Evolutionary conservation across 2,329 filamentous ascomycete species (phyloP), one percentile per base, ranked within the genome.

Genomic region (Elsinoe arachidis): DNA sequence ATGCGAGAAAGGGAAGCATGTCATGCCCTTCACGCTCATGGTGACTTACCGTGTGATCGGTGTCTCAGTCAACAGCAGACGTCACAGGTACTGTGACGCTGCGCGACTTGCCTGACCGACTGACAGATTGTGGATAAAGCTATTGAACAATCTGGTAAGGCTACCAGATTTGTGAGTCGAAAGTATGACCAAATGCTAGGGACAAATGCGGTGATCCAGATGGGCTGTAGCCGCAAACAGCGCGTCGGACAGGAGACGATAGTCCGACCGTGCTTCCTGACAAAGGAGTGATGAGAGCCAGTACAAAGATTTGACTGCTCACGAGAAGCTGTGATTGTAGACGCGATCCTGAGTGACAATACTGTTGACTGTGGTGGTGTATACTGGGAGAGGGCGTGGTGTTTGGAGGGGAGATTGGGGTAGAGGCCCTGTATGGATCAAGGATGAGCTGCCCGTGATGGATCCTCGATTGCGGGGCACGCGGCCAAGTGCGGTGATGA

Each of bases 71-170:
- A 46, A 46, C 33, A 34, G 15, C 41, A 23, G 23, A 38, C 54
- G 54, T 56, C 54, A 56, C 54, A 43, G 41, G 41, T 12, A 19
- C 33, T 56, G 41, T 56, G 54, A 56, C 43, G 54, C 39, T 37
- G 15, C n/a, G 15, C 54, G 41, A 56, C 54, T 14, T 43, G 21
- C 41, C 19, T 26, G 21, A 11, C 41, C 17, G 17, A n/a, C 9
- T 46, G 2, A 11, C 21, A 46, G 41, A 26, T 23, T 23, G 10
- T 12, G 15, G n/a, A 23, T 9, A 19, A 51, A 5, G 15, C 23
- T 26, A 19, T 10, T 15, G 5, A 51, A 15, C 11, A 46, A 46
- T 26, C 41, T 30, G 41, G 19, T 14, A 46, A 26, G 10, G 14
- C 41, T 46, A 26, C 17, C 10, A 46, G n/a, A 19, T n/a, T 19